Conservation (phyloP, 495 filamentous ascomycete genomes). For the Penicillium nucicola region DNA sequence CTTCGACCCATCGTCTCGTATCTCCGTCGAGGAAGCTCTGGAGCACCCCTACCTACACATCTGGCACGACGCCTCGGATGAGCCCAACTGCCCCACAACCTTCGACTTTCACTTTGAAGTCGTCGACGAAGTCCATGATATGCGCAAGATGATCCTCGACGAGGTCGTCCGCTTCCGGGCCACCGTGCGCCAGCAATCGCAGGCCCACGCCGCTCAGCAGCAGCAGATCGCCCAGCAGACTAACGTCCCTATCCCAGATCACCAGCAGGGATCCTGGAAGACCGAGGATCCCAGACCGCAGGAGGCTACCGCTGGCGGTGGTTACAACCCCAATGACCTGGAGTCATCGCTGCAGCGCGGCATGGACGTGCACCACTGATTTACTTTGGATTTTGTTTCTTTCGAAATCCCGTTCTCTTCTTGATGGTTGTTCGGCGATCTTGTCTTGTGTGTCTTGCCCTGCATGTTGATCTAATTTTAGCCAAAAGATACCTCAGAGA, state of each 20-base stretch:
- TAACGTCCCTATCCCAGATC: slow-evolving; percentile 71
- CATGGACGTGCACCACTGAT: slow-evolving; percentile 57
- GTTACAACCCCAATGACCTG: slow-evolving; percentile 52
- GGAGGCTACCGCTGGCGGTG: slow-evolving; percentile 59
- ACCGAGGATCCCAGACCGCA: slow-evolving; percentile 85
- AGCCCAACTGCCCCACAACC: slow-evolving; percentile 85
- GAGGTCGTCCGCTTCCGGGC: slow-evolving; percentile 83
- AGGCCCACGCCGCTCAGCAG: slow-evolving; percentile 43
- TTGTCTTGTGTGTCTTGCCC: slow-evolving; percentile 2
- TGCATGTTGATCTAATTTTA: slow-evolving; percentile 12
- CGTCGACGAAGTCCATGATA: slow-evolving; percentile 85
- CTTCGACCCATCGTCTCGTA: slow-evolving; percentile 88
- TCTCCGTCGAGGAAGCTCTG: slow-evolving; percentile 88
- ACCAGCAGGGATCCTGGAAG: slow-evolving; percentile 66
- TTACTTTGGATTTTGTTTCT: neutral
- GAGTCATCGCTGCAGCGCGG: slow-evolving; percentile 85
- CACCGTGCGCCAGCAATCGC: slow-evolving; percentile 64
- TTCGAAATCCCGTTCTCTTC: neutral
- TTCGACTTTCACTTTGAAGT: slow-evolving; percentile 99
- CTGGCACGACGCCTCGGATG: slow-evolving; percentile 97
- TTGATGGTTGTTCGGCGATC: slow-evolving; percentile 5
- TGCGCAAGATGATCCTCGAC: slow-evolving; percentile 95
- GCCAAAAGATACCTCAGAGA: slow-evolving; percentile 11
- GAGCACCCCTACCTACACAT: slow-evolving; percentile 95
- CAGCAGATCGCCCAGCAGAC: slow-evolving; percentile 39